Conservation (phyloP, 2,329 filamentous ascomycete species). For the Scytalidium sp. region DNA sequence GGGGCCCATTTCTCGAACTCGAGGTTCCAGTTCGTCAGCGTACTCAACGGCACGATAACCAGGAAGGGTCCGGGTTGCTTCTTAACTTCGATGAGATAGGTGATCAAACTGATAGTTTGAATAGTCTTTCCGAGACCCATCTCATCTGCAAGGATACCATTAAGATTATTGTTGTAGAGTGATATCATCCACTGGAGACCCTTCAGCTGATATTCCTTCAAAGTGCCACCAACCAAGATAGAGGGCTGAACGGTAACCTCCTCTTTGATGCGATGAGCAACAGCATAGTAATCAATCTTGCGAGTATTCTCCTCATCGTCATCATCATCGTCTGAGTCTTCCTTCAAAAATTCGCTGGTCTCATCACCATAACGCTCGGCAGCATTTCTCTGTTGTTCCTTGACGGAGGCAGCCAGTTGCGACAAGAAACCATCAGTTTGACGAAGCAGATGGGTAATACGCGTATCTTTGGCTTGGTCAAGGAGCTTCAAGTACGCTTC, state of each 20-base stretch:
- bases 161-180: constrained; percentile 99
- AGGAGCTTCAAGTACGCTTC: constrained; percentile 97
- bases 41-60: constrained; percentile 95
- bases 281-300: constrained; percentile 98
- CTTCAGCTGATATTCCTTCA: constrained; percentile 99
- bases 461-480: constrained; percentile 97
- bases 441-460: constrained; percentile 94
- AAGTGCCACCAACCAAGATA: constrained; percentile 84
- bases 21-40: constrained; percentile 96
- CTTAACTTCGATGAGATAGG: constrained; percentile 95
- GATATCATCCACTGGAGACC: constrained; percentile 99
- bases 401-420: constrained; percentile 91
- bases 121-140: constrained; percentile 99
- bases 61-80: constrained; percentile 87
- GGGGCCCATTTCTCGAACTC: constrained; percentile 99
- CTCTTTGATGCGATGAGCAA: constrained; percentile 94
- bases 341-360: constrained; percentile 37
- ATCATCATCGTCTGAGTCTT: constrained; percentile 63
- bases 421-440: constrained; percentile 98
- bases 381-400: constrained; percentile 84
- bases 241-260: constrained; percentile 78
- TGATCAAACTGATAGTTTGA: constrained; percentile 96
- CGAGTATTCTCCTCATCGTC: constrained; percentile 67
- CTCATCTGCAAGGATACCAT: constrained; percentile 96
- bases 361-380: constrained; percentile 75